Evolutionary conservation across 2,329 filamentous ascomycete species (phyloP), one percentile per base, ranked within the genome.

Genomic region (Epichloe bromicola): DNA sequence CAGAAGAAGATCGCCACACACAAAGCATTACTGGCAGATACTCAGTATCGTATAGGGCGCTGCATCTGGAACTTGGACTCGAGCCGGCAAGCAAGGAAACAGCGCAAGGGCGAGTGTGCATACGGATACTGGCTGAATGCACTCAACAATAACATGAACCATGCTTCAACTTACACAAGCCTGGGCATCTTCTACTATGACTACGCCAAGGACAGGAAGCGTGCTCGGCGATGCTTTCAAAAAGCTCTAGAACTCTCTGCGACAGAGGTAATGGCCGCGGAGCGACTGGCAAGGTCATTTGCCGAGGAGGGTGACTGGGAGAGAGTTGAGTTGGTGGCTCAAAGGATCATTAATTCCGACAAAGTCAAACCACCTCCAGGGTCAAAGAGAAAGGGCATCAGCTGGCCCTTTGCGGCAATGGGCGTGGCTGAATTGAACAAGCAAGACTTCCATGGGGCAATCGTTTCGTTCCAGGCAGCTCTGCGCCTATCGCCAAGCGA

Each of bases 241-340:
- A 96, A 97, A 64, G 93, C 93, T 0, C 86, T 98, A 47, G 93
- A 98, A 65, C 71, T 98, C 3, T 98, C 93, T 0, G 72, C 88
- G 0, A 83, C 86, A 0, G 93, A 98, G 63, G 79, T 95, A 1
- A 75, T 85, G 58, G 88, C 93, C 37, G 93, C 93, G 0, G 88
- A 97, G 65, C 80, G 88, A 30, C 76, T 98, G 15, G 90, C 93
- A 2, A 79, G 80, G 53, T 83, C 82, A 0, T 98, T 96, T 65
- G 91, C 94, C 0, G 83, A 95, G 50, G 83, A 89, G 57, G 82
- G 86, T 38, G 93, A 98, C 61, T 98, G 93, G 93, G 93, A 97
- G 57, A 82, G 94, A 48, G 94, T 98, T 7, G 93, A 97, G 68
- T 80, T 94, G 19, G 83, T 98, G 34, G 86, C 93, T 1, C 86